Evolutionary conservation across 2,329 filamentous ascomycete genomes (phyloP).

Genomic region (Seiridium unicorne): DNA sequence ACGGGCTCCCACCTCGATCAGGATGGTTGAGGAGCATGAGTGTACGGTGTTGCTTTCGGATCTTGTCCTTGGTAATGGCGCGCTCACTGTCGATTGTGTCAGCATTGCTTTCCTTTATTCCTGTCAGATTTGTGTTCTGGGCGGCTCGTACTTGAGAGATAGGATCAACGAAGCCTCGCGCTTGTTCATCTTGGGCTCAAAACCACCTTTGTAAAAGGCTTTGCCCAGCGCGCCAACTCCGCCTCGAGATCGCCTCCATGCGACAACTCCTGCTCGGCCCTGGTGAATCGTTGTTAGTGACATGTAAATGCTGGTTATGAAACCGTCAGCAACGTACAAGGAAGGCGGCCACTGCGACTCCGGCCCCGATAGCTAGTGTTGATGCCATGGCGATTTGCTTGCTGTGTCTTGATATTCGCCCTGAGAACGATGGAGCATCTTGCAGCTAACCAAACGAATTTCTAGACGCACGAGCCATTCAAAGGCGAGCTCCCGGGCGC

Average conservation of each 20-base stretch:
- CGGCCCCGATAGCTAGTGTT: constrained; percentile 46
- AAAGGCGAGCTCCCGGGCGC: constrained; percentile 4
- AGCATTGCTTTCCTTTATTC: not conserved
- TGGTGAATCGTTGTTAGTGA: constrained; percentile 35
- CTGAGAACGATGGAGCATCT: not conserved
- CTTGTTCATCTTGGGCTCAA: constrained; percentile 91
- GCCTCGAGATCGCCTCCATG: constrained; percentile 78
- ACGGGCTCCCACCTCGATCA: constrained; percentile 93
- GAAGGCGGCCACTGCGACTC: constrained; percentile 50
- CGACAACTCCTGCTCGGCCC: constrained; percentile 91
- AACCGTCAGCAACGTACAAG: constrained; percentile 34
- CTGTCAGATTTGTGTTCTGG: not conserved
- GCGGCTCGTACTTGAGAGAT: constrained; percentile 70
- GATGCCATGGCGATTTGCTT: constrained; percentile 51
- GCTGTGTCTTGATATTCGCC: not conserved
- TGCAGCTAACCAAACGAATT: constrained; percentile 8
- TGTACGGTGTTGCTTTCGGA: constrained; percentile 91
- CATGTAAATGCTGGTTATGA: not conserved
- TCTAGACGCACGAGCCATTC: constrained; percentile 5
- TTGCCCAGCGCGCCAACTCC: constrained; percentile 79
- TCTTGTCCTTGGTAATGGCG: constrained; percentile 83
- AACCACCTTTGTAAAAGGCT: constrained; percentile 98
- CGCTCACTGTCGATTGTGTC: constrained; percentile 64
- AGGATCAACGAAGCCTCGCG: constrained; percentile 89
- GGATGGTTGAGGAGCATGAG: constrained; percentile 98